These are phyloP conservation scores for Santalum album DNA, from an alignment of 164 flowering plant genomes.

Conservation along the genomic window DNA sequence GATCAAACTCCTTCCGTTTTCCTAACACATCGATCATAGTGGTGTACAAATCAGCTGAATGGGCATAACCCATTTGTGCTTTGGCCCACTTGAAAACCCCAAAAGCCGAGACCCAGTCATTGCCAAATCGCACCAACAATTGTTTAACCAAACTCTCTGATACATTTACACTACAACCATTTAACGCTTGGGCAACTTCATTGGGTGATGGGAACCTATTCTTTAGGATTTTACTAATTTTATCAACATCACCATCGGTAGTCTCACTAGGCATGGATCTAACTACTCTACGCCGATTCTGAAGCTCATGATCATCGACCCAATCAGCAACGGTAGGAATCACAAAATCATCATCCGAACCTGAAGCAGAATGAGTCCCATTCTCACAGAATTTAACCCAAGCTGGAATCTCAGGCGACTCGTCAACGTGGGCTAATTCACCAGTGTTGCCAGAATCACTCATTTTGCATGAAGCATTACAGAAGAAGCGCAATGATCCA, in stretches of 20 bases:
- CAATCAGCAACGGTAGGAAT: slow-evolving; percentile 38
- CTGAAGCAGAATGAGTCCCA: slow-evolving; percentile 6
- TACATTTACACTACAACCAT: slow-evolving; percentile 15
- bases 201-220: slow-evolving; percentile 21
- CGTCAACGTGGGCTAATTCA: slow-evolving; percentile 5
- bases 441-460: slow-evolving; percentile 2
- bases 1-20: slow-evolving; percentile 38
- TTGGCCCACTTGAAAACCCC: slow-evolving; percentile 59
- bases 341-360: slow-evolving; percentile 47
- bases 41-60: slow-evolving; percentile 28
- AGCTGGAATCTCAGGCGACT: slow-evolving; percentile 51
- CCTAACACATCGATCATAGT: slow-evolving; percentile 57
- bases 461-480: slow-evolving; percentile 20
- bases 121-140: slow-evolving; percentile 41
- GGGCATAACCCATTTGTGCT: slow-evolving; percentile 26
- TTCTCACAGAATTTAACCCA: slow-evolving; percentile 35
- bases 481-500: not conserved
- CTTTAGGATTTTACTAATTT: slow-evolving; percentile 31
- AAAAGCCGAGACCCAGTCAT: slow-evolving; percentile 50
- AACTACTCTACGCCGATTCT: slow-evolving; percentile 4
- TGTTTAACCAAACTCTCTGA: slow-evolving; percentile 34
- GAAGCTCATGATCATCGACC: slow-evolving; percentile 18
- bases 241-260: slow-evolving; percentile 25
- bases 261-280: not conserved
- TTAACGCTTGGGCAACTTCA: slow-evolving; percentile 32